Base-by-base conservation (phyloP, 1,284 basidiomycete genomes). In the Paramarasmius palmivorus region DNA sequence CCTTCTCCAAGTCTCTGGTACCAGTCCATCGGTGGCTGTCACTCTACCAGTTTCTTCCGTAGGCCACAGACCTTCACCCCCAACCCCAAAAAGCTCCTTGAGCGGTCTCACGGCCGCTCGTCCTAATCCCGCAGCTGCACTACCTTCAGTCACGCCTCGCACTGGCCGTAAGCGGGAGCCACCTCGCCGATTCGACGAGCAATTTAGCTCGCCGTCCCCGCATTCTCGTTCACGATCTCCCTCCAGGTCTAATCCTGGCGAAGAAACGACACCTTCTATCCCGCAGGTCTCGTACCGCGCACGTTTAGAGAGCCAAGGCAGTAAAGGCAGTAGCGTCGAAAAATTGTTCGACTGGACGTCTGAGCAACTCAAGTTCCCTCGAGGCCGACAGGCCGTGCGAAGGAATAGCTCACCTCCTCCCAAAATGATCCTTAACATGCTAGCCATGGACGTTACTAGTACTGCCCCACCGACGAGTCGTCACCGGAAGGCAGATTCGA, bases 1-100 rank as follows among this genome's bases (percentile, higher is more conserved):
- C 46, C 76, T 89, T 55, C 75, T 90, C 38, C 78, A 83, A 63
- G 72, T 82, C 56, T 70, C 70, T 54, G 75, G 75, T n/a, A n/a
- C n/a, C n/a, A n/a, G n/a, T 77, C 81, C 8, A 75, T 71, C 41
- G 53, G 62, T 50, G 60, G 52, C 63, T 54, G 53, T 50, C 22
- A 54, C n/a, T n/a, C n/a, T n/a, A n/a, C n/a, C 74, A 29, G 62
- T 73, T 19, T 74, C 76, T 12, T 77, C 81, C 37, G 80, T 81
- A 39, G 75, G 70, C 29, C 72, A 76, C 57, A 76, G 78, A 49
- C 73, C 75, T 10, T 83, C 82, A 25, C 82, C n/a, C n/a, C n/a
- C n/a, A n/a, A n/a, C n/a, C n/a, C n/a, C 81, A 57, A 83, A 77
- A 67, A 59, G 79, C 41, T 64, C 74, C n/a, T n/a, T n/a, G 19